Conservation (phyloP, 192 early-diverging fungal species). For the Coemansia sp. region DNA sequence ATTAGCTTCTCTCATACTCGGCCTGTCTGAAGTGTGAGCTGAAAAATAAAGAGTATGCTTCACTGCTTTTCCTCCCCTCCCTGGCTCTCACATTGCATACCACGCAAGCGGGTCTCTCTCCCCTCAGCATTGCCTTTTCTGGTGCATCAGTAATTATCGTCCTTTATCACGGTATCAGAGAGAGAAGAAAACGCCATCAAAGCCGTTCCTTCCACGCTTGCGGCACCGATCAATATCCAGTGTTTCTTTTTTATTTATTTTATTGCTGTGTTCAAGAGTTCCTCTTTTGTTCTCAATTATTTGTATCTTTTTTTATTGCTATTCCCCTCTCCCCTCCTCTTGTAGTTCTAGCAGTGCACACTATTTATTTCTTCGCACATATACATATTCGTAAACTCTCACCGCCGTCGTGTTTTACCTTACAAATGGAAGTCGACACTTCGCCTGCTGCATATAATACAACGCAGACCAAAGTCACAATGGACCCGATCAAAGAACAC, state of each 20-base stretch:
- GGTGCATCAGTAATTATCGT: not conserved
- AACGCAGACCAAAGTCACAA: not conserved
- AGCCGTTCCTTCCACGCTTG: not conserved
- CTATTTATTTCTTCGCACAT: not conserved
- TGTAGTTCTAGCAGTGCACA: not conserved
- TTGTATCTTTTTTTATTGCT: not conserved
- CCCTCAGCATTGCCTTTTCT: not conserved
- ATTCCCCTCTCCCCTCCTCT: not conserved
- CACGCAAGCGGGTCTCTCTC: not conserved
- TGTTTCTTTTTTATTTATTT: not conserved
- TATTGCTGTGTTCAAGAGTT: not conserved
- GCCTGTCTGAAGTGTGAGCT: not conserved
- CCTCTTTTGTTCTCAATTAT: not conserved
- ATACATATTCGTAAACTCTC: constrained; percentile 1
- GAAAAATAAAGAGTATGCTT: not conserved
- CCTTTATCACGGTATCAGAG: not conserved
- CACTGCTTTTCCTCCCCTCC: not conserved
- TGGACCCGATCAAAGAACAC: not conserved
- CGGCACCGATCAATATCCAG: not conserved
- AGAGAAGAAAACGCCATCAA: not conserved
- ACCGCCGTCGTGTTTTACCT: not conserved
- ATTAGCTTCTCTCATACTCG: not conserved
- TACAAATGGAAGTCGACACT: constrained; percentile 5
- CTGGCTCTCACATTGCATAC: not conserved
- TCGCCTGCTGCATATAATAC: not conserved